Evolutionary conservation across 345 rosid genomes (phyloP).

Genomic region (Salix caprea): DNA sequence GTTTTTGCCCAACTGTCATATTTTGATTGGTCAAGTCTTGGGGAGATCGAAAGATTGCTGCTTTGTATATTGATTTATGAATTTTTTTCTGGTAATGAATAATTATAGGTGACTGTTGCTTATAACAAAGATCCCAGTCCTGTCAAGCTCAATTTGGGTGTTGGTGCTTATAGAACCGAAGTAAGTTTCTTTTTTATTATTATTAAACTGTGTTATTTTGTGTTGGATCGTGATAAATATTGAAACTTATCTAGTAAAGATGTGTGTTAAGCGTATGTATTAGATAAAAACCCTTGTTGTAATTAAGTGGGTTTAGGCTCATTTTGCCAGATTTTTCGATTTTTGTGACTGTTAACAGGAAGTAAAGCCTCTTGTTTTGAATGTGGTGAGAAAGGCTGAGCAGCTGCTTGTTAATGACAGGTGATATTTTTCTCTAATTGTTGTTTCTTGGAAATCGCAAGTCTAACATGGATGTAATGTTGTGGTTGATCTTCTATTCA

Average conservation of each 20-base stretch:
- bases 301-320: background rate
- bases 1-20: background rate
- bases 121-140: slow-evolving; percentile 91
- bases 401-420: slow-evolving; percentile 64
- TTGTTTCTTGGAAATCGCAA: background rate
- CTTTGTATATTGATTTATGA: background rate
- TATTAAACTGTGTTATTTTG: background rate
- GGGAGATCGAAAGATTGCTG: background rate
- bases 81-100: background rate
- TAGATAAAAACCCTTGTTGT: background rate
- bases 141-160: slow-evolving; percentile 88
- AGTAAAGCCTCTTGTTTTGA: slow-evolving; percentile 73
- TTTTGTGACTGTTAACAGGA: slow-evolving; percentile 37
- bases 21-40: background rate
- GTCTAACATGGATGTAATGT: background rate
- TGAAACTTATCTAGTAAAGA: background rate
- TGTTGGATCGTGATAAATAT: background rate
- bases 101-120: slow-evolving; percentile 74
- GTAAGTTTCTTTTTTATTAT: slow-evolving; percentile 19
- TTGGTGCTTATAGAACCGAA: slow-evolving; percentile 95
- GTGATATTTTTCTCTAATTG: slow-evolving; percentile 32
- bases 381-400: slow-evolving; percentile 76
- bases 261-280: background rate
- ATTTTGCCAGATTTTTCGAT: background rate
- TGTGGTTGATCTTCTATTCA: background rate